Evolutionary conservation across 2,329 filamentous ascomycete genomes (phyloP).

Genomic region (Rhynchosporium secalis): DNA sequence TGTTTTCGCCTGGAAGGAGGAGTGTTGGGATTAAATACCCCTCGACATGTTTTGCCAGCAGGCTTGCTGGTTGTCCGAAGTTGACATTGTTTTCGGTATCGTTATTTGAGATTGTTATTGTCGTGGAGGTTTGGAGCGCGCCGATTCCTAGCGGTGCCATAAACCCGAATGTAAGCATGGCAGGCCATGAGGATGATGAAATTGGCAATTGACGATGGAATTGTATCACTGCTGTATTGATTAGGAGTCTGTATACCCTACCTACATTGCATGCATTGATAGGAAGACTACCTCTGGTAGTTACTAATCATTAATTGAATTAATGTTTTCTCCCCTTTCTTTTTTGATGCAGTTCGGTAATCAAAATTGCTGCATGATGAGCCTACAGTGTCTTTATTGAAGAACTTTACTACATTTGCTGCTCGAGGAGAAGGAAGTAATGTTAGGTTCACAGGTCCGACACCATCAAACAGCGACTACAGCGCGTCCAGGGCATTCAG

Average conservation of each 20-base stretch:
- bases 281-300: conserved; percentile 1
- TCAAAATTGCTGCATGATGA: too few relatives aligned
- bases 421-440: too few relatives aligned
- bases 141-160: background rate
- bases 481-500: too few relatives aligned
- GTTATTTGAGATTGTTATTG: background rate
- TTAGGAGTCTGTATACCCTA: conserved; percentile 2
- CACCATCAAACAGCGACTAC: too few relatives aligned
- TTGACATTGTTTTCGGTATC: too few relatives aligned
- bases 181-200: background rate
- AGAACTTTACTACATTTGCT: too few relatives aligned
- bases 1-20: conserved; percentile 7
- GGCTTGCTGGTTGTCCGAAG: background rate
- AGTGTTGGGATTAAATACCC: conserved; percentile 12
- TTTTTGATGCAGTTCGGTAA: too few relatives aligned
- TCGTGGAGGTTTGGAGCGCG: background rate
- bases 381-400: too few relatives aligned
- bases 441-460: too few relatives aligned
- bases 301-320: background rate
- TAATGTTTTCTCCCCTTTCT: background rate
- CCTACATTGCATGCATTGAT: background rate
- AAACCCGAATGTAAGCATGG: background rate
- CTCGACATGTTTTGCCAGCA: background rate
- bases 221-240: conserved; percentile 8
- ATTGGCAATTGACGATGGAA: background rate